Percentiles rank a stretch among this genome's conserved stretches.
Evolutionary conservation across 169 alveolate genomes (phyloP).

Genomic region (Theileria luwenshuni): DNA sequence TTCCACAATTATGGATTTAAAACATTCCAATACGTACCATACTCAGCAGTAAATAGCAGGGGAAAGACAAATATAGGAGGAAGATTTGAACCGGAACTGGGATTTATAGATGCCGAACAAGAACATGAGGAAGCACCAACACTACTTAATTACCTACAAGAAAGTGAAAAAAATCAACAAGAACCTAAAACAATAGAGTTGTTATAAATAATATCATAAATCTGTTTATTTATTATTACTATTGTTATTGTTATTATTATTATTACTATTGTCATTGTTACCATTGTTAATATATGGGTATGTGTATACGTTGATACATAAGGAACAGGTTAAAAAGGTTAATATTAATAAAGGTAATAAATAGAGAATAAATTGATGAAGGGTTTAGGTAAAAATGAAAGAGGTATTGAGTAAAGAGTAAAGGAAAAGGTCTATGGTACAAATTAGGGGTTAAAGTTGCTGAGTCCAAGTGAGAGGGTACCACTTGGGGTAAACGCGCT

Average conservation of each 20-base stretch:
- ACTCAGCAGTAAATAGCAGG: slow-evolving; percentile 68
- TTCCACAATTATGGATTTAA: slow-evolving; percentile 73
- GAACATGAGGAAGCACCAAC: slow-evolving; percentile 81
- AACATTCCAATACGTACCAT: slow-evolving; percentile 70
- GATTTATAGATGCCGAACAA: slow-evolving; percentile 81
- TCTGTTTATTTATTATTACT: neutral
- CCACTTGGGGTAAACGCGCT: slow-evolving; percentile 93
- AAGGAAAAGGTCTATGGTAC: neutral
- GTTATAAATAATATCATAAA: slow-evolving; percentile 8
- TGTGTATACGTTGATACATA: neutral
- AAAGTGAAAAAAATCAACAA: neutral
- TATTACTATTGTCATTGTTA: neutral
- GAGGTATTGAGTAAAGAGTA: neutral
- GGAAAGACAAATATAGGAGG: slow-evolving; percentile 51
- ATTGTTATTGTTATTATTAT: no score
- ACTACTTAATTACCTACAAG: slow-evolving; percentile 61
- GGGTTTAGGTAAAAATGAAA: neutral
- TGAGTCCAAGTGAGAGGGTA: slow-evolving; percentile 77
- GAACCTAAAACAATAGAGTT: slow-evolving; percentile 54
- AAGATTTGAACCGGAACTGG: slow-evolving; percentile 79
- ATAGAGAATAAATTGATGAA: neutral
- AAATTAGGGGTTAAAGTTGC: slow-evolving; percentile 20
- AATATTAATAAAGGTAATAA: neutral
- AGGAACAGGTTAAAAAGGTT: neutral
- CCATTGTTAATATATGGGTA: neutral